Percentiles rank a stretch among this genome's conserved stretches.
phyloP scores from a whole-genome alignment of 1,284 basidiomycete genomes.

The Cutaneotrichosporon sp. region DNA sequence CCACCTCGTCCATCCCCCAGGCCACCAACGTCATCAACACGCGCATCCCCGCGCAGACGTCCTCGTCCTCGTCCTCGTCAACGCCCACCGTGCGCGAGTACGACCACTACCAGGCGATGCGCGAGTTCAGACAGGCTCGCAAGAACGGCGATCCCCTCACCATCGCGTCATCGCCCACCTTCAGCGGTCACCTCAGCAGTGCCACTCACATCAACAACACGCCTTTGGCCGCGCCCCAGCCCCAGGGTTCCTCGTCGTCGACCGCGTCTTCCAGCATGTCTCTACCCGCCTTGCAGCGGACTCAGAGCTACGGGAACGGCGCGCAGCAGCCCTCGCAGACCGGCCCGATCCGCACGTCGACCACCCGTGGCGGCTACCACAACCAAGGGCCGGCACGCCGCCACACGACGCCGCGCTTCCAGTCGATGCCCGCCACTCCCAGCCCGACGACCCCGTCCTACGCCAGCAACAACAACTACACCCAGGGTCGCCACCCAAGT shows the following conservation, averaged over 20 bases:
- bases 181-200: background rate
- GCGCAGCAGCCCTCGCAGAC: background rate
- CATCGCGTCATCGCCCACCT: background rate
- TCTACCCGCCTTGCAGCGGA: background rate
- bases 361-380: background rate
- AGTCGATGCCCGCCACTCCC: background rate
- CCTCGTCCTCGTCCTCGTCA: background rate
- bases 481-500: background rate
- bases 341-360: background rate
- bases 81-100: background rate
- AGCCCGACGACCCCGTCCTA: background rate
- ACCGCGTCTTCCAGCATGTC: background rate
- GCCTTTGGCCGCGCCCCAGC: background rate
- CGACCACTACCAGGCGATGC: background rate
- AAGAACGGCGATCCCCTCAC: background rate
- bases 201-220: background rate
- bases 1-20: background rate
- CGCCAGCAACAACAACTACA: background rate
- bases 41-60: too few species aligned
- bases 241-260: too few species aligned
- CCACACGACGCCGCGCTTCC: background rate
- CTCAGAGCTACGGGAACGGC: background rate
- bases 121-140: background rate
- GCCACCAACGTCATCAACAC: background rate
- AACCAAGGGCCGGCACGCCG: background rate